A percentile compares a stretch with the other conserved stretches of the same genome.
Evolutionary conservation across 352 stramenopile species (phyloP).

Genomic region (Thalassiosira livingstoniorum): DNA sequence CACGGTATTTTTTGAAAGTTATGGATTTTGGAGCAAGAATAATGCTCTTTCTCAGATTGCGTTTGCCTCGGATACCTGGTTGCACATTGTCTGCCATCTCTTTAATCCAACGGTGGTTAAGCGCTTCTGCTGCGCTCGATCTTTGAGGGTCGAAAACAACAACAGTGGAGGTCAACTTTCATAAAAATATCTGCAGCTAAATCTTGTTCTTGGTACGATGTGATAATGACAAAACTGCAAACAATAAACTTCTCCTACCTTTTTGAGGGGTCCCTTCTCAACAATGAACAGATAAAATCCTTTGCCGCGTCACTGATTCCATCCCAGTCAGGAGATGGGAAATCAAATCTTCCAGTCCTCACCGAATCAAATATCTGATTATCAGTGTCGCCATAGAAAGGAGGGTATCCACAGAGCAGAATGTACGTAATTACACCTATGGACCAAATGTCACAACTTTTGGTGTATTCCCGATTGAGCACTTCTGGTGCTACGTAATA

Average conservation of each 20-base stretch:
- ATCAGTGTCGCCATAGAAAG: constrained; percentile 89
- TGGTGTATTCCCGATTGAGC: constrained; percentile 90
- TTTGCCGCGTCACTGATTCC: constrained; percentile 93
- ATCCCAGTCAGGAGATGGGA: constrained; percentile 93
- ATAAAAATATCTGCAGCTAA: no score
- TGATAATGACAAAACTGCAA: no score
- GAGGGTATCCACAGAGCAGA: constrained; percentile 85
- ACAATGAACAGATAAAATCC: constrained; percentile 92
- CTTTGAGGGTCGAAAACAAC: background rate
- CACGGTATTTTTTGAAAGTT: constrained; percentile 81
- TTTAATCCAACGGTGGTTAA: constrained; percentile 82
- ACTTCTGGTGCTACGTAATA: constrained; percentile 91
- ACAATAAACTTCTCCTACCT: constrained; percentile 52
- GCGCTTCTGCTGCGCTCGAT: constrained; percentile 74
- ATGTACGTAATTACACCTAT: constrained; percentile 89
- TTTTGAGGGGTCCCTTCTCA: constrained; percentile 90
- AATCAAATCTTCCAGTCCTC: constrained; percentile 90
- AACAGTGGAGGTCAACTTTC: no score
- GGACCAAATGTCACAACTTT: constrained; percentile 95
- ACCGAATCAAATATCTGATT: constrained; percentile 89
- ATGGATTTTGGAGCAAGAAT: constrained; percentile 43
- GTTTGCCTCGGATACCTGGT: constrained; percentile 15
- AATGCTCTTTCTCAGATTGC: constrained; percentile 41
- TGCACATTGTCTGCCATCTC: constrained; percentile 50
- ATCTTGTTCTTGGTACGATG: no score